phyloP scores from a whole-genome alignment of 176 grass and related monocot species.

The Oryza longistaminata region DNA sequence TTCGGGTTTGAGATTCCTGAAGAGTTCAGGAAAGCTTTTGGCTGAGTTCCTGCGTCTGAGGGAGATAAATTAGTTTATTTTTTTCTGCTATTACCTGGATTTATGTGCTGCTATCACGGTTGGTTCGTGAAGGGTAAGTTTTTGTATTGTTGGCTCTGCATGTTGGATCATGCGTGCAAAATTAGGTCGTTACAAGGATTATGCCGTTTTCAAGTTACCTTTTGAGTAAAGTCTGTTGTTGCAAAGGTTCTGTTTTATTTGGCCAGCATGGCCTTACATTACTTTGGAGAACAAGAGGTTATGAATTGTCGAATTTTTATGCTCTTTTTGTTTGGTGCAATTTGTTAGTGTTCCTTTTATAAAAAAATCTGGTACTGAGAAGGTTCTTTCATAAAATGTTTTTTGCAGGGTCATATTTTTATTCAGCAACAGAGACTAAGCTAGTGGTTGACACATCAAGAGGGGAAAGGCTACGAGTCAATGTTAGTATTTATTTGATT shows the following conservation, averaged over 20 bases:
- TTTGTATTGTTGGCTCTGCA: not conserved
- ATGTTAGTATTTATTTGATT: conserved; percentile 56
- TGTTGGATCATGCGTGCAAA: not conserved
- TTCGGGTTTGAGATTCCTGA: not conserved
- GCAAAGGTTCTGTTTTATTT: conserved; percentile 9
- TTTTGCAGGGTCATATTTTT: conserved; percentile 71
- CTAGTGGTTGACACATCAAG: conserved; percentile 96
- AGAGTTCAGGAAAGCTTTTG: not conserved
- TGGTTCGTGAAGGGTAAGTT: not conserved
- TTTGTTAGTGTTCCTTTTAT: not conserved
- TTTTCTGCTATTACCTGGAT: not conserved
- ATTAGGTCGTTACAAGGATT: not conserved
- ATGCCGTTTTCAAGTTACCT: not conserved
- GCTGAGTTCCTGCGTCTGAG: conserved; percentile 4
- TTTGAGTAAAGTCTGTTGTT: not conserved
- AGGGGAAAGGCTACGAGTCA: conserved; percentile 83
- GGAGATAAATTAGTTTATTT: not conserved
- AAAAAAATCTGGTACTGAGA: not conserved
- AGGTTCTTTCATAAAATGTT: conserved; percentile 15
- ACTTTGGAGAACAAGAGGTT: not conserved
- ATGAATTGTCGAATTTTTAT: not conserved
- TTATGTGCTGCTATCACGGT: not conserved
- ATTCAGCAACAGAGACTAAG: conserved; percentile 80
- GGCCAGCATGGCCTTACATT: not conserved
- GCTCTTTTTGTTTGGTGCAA: not conserved